Conservation (phyloP, 371 early-diverging fungal genomes). For the Fennellomyces sp. region DNA sequence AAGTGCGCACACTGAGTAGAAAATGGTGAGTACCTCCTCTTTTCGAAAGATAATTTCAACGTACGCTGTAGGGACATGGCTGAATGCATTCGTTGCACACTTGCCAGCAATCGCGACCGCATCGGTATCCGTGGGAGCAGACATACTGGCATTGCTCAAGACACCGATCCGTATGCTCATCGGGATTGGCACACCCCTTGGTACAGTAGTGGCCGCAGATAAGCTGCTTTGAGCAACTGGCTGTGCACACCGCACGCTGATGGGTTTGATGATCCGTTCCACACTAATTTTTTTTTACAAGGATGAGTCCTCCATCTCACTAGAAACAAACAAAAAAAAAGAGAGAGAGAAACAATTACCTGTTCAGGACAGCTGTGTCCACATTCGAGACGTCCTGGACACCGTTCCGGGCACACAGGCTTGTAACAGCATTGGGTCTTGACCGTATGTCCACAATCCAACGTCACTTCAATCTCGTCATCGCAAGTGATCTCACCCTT, state of each 20-base stretch:
- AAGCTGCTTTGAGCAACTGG: conserved; percentile 43
- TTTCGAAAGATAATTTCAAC: background rate
- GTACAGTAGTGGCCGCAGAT: conserved; percentile 54
- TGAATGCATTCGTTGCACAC: conserved; percentile 34
- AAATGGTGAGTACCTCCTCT: background rate
- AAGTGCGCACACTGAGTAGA: conserved; percentile 29
- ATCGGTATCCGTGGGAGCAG: conserved; percentile 48
- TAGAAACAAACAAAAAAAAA: background rate
- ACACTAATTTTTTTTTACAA: conserved; percentile 26
- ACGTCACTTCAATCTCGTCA: background rate
- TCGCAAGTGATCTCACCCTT: conserved; percentile 3
- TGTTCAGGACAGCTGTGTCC: conserved; percentile 30
- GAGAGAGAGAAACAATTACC: conserved; percentile 12
- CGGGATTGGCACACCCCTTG: conserved; percentile 46
- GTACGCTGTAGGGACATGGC: conserved; percentile 35
- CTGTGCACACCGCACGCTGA: conserved; percentile 28
- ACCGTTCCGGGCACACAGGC: conserved; percentile 19
- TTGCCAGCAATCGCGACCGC: conserved; percentile 40
- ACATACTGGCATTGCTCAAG: conserved; percentile 35
- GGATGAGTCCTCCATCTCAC: background rate
- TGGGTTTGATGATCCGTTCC: conserved; percentile 31
- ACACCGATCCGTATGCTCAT: conserved; percentile 49
- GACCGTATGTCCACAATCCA: conserved; percentile 20
- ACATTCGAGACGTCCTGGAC: conserved; percentile 21
- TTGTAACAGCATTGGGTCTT: conserved; percentile 11